Conservation (phyloP, 2,329 filamentous ascomycete species). For the Scedosporium dehoogii region DNA sequence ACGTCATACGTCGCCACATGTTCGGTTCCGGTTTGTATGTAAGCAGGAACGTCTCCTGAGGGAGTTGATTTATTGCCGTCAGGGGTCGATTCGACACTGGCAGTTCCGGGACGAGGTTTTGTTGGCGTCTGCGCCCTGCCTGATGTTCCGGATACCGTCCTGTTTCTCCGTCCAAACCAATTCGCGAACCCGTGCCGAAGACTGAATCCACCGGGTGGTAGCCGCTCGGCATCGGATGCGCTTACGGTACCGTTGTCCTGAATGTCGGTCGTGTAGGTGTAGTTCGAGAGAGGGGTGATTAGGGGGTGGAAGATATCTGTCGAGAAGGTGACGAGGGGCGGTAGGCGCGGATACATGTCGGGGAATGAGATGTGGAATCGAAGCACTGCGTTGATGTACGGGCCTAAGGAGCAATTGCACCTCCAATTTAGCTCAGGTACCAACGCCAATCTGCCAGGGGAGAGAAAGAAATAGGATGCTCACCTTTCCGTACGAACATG, state of each 20-base stretch:
- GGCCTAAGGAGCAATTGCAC: conserved; percentile 43
- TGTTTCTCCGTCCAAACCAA: conserved; percentile 65
- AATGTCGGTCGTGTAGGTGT: conserved; percentile 78
- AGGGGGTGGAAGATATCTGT: conserved; percentile 95
- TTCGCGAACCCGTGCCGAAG: conserved; percentile 80
- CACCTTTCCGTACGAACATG: conserved; percentile 83
- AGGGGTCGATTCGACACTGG: conserved; percentile 9
- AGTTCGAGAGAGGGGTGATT: conserved; percentile 85
- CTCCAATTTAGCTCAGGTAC: neutral
- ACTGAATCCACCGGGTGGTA: conserved; percentile 85
- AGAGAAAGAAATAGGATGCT: conserved; percentile 6
- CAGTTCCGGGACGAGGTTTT: conserved; percentile 1
- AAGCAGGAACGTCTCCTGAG: conserved; percentile 20
- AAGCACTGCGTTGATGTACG: conserved; percentile 78
- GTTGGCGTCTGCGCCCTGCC: conserved; percentile 7
- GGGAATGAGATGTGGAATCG: conserved; percentile 88
- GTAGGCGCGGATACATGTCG: conserved; percentile 63
- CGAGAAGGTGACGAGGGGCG: conserved; percentile 77
- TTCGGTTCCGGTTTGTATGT: conserved; percentile 29
- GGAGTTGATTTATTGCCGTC: neutral
- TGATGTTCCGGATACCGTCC: conserved; percentile 24
- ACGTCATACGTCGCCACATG: conserved; percentile 55
- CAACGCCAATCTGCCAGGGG: no score
- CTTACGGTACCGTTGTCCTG: conserved; percentile 69
- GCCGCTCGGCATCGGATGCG: conserved; percentile 69